Percentiles rank a stretch among this genome's conserved stretches.
Evolutionary conservation across 1,284 basidiomycete genomes (phyloP).

Genomic region (Anthracocystis setariae): DNA sequence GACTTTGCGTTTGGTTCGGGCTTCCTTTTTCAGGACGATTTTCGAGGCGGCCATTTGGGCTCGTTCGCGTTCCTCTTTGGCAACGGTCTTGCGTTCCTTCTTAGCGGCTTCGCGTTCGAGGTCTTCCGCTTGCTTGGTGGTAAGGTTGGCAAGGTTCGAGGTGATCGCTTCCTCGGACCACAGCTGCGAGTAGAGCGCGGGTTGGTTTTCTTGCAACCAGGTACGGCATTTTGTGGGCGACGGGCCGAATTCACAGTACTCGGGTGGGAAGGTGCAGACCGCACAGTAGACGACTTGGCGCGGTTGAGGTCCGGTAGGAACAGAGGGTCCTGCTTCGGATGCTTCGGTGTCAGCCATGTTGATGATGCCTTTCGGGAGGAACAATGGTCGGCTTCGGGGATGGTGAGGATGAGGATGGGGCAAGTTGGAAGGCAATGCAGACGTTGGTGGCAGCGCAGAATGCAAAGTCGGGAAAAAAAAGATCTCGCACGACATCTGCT

Average conservation of each 20-base stretch:
- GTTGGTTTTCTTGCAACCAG: constrained; percentile 57
- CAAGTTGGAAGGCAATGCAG: neutral
- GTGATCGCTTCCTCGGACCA: constrained; percentile 64
- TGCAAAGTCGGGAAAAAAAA: constrained; percentile 2
- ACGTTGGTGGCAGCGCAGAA: neutral
- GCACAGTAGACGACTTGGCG: constrained; percentile 57
- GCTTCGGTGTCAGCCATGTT: constrained; percentile 31
- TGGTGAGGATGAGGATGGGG: neutral
- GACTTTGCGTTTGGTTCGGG: constrained; percentile 65
- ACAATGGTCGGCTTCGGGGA: neutral
- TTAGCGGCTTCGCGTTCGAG: constrained; percentile 63
- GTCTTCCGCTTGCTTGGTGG: constrained; percentile 64
- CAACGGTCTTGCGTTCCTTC: constrained; percentile 65
- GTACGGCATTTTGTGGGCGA: constrained; percentile 59
- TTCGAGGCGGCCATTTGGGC: constrained; percentile 56
- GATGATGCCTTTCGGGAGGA: no score
- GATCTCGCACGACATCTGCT: constrained; percentile 34
- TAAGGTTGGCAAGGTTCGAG: constrained; percentile 57
- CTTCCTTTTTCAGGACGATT: constrained; percentile 61
- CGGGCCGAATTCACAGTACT: constrained; percentile 66
- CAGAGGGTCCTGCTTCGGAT: constrained; percentile 45
- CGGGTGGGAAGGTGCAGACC: constrained; percentile 65
- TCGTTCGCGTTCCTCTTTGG: constrained; percentile 62
- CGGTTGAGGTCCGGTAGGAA: constrained; percentile 36
- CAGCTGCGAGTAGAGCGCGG: constrained; percentile 47